Evolutionary conservation across 805 yeast species (phyloP).

Genomic region (Lipomyces yamanashiensis): DNA sequence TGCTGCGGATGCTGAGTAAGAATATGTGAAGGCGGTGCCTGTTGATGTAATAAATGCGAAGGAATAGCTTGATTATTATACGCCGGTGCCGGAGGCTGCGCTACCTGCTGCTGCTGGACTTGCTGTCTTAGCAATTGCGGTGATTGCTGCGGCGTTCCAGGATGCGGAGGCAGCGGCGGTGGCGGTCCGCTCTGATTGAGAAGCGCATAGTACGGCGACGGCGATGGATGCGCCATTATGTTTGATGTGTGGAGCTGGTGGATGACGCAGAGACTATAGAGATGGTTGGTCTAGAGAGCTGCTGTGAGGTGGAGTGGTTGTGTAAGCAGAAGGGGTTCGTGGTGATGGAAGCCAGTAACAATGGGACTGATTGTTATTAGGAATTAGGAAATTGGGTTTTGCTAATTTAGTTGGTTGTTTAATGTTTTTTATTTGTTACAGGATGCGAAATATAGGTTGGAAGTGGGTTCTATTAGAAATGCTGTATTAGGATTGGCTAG

Average conservation of each 20-base stretch:
- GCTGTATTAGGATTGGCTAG: too few species aligned
- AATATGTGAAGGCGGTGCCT: background rate
- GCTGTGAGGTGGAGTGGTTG: too few species aligned
- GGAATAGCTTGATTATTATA: background rate
- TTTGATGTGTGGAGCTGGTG: background rate
- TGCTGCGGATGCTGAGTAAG: background rate
- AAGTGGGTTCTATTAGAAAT: too few species aligned
- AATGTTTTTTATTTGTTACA: too few species aligned
- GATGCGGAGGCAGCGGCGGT: constrained; percentile 17
- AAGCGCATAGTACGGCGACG: constrained; percentile 14
- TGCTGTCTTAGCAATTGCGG: background rate
- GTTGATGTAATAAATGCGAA: background rate
- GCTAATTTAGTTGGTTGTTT: too few species aligned
- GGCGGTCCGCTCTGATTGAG: constrained; percentile 2
- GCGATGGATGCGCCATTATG: constrained; percentile 14
- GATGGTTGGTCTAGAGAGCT: background rate
- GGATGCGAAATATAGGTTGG: too few species aligned
- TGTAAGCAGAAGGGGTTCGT: too few species aligned
- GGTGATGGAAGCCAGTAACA: too few species aligned
- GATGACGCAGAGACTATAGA: background rate
- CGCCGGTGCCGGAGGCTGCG: background rate
- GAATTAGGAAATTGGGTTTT: too few species aligned
- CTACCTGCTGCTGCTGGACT: background rate
- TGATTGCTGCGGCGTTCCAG: constrained; percentile 9
- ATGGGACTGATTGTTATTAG: too few species aligned